Percentiles rank a stretch among this genome's conserved stretches.
Conservation (phyloP, 345 rosid genomes). For the Eucalyptus leucophloia region DNA sequence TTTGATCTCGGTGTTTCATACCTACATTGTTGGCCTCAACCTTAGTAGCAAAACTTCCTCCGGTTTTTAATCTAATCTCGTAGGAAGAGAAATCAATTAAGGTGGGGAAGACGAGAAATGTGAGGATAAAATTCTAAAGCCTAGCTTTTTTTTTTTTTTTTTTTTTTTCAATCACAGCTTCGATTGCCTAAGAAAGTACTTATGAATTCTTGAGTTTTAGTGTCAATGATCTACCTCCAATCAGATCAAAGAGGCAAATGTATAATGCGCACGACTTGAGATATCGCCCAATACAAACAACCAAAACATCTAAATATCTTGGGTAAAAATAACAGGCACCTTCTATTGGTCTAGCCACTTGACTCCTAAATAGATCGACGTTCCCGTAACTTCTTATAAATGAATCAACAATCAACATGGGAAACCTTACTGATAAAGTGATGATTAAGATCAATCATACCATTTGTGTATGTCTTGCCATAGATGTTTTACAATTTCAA, state of each 20-base stretch:
- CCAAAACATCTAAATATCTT: background rate
- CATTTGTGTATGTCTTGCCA: background rate
- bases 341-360: background rate
- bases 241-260: too few relatives aligned
- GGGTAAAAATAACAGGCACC: background rate
- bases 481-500: background rate
- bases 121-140: background rate
- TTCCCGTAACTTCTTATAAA: background rate
- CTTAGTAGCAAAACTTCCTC: background rate
- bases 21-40: background rate
- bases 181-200: too few relatives aligned
- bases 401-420: background rate
- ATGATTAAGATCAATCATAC: too few relatives aligned
- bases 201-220: too few relatives aligned
- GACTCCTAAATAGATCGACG: background rate
- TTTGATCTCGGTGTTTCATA: background rate
- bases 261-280: background rate
- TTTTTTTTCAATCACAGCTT: background rate
- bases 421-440: background rate
- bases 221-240: too few relatives aligned
- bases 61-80: too few relatives aligned
- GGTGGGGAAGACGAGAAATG: background rate
- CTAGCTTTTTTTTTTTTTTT: background rate
- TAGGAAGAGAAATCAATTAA: background rate
- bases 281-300: background rate